phyloP scores from a whole-genome alignment of 208 protist genomes.

The Vickermania spadyakhi region DNA sequence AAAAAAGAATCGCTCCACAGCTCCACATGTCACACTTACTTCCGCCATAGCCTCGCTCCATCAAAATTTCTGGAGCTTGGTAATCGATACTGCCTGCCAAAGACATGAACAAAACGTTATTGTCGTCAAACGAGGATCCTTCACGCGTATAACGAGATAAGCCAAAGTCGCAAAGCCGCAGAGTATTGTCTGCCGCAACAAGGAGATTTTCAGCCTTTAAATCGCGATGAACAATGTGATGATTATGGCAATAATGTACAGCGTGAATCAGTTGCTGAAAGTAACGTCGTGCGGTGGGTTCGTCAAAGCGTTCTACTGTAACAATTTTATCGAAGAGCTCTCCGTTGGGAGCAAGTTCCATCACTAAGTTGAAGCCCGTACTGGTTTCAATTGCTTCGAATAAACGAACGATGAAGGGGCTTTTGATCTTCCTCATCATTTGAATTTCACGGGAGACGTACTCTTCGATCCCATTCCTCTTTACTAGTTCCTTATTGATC shows the following conservation, averaged over 20 bases:
- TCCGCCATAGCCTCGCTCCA: constrained; percentile 89
- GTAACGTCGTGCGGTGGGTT: constrained; percentile 72
- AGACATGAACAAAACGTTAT: constrained; percentile 65
- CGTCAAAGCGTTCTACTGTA: constrained; percentile 74
- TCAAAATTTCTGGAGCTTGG: constrained; percentile 84
- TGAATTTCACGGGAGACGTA: constrained; percentile 95
- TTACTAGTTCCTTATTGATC: constrained; percentile 78
- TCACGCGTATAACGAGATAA: constrained; percentile 87
- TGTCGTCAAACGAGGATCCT: constrained; percentile 33
- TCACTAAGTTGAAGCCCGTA: constrained; percentile 96
- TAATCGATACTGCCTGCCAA: constrained; percentile 86
- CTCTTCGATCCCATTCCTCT: constrained; percentile 42
- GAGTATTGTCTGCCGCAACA: constrained; percentile 60
- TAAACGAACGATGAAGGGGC: constrained; percentile 90
- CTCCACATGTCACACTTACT: constrained; percentile 95
- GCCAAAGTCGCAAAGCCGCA: constrained; percentile 91
- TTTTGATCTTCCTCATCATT: constrained; percentile 95
- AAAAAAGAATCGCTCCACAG: constrained; percentile 97
- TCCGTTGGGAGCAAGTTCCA: constrained; percentile 97
- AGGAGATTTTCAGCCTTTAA: constrained; percentile 92
- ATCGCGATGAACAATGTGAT: constrained; percentile 89
- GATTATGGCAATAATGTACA: constrained; percentile 88
- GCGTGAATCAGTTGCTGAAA: constrained; percentile 89
- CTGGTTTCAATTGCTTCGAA: constrained; percentile 95
- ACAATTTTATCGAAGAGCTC: constrained; percentile 98